These are phyloP conservation scores for Suillus brevipes DNA, from an alignment of 768 basidiomycete genomes.

Conservation along the genomic window DNA sequence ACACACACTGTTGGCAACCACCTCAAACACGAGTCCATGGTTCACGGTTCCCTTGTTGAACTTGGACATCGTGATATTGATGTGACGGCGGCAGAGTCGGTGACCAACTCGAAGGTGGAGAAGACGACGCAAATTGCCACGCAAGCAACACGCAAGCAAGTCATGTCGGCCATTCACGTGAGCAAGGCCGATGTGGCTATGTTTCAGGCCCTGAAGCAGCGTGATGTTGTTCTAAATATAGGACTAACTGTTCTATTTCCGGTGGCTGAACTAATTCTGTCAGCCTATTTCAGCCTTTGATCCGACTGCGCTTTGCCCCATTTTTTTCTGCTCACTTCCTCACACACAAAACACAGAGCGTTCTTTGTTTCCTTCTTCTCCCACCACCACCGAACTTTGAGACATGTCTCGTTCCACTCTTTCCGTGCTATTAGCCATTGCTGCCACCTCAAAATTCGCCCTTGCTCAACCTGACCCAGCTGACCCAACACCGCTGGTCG, in stretches of 20 bases:
- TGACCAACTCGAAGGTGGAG: too few species aligned
- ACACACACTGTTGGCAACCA: too few species aligned
- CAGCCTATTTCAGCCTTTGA: constrained; percentile 1
- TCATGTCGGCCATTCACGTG: too few species aligned
- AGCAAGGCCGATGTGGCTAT: too few species aligned
- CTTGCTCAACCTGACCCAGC: constrained; percentile 38
- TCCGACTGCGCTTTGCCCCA: background rate
- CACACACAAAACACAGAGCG: background rate
- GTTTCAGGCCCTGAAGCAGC: too few species aligned
- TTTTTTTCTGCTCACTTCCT: constrained; percentile 5
- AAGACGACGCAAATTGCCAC: too few species aligned
- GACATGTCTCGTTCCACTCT: constrained; percentile 52
- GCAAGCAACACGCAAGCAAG: too few species aligned
- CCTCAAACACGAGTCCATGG: too few species aligned
- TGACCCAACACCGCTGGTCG: constrained; percentile 48
- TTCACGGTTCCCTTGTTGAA: too few species aligned
- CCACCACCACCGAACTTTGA: constrained; percentile 14
- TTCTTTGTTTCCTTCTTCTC: background rate
- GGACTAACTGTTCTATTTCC: background rate
- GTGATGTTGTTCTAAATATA: background rate
- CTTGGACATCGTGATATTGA: too few species aligned
- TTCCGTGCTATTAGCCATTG: constrained; percentile 38
- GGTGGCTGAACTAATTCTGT: constrained; percentile 9
- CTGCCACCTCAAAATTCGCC: constrained; percentile 29
- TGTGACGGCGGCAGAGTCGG: too few species aligned